A percentile compares a stretch with the other conserved stretches of the same genome.
Conservation (phyloP, 2,329 filamentous ascomycete genomes). For the Dothideomycetes sp. region DNA sequence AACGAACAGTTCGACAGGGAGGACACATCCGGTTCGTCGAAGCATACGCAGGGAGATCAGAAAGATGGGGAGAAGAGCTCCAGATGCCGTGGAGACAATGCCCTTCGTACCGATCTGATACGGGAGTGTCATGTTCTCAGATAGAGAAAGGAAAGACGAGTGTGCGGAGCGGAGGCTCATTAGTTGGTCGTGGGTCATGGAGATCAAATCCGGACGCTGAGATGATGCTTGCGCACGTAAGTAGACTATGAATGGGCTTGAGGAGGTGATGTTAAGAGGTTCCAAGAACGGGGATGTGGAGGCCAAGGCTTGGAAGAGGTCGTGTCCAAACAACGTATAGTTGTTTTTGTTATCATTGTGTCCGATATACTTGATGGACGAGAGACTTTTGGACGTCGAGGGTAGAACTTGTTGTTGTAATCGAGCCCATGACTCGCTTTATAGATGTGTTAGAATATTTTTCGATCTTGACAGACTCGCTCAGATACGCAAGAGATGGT, state of each 20-base stretch:
- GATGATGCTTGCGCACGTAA: conserved; percentile 4
- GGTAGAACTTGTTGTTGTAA: not conserved
- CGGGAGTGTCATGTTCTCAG: not conserved
- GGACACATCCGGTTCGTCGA: conserved; percentile 27
- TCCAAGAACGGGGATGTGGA: not conserved
- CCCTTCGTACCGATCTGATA: conserved; percentile 1
- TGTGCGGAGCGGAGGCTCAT: conserved; percentile 2
- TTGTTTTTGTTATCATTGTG: no score
- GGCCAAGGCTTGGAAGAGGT: not conserved
- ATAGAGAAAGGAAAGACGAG: not conserved
- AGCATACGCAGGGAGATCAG: conserved; percentile 24
- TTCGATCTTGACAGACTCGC: not conserved
- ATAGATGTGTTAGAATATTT: not conserved
- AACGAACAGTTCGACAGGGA: conserved; percentile 38
- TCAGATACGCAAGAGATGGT: not conserved
- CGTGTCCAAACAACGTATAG: not conserved
- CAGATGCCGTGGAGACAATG: conserved; percentile 6
- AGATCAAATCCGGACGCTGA: conserved; percentile 4
- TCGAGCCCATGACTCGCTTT: not conserved
- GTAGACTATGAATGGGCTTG: conserved; percentile 3
- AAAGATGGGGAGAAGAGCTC: conserved; percentile 6
- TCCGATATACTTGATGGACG: no score
- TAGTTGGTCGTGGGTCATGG: conserved; percentile 1
- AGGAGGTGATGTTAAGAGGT: not conserved
- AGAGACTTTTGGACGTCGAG: not conserved